Percentiles rank a stretch among this genome's conserved stretches.
Conservation (phyloP, 192 early-diverging fungal genomes). For the Rhizoclosmatium sp. region DNA sequence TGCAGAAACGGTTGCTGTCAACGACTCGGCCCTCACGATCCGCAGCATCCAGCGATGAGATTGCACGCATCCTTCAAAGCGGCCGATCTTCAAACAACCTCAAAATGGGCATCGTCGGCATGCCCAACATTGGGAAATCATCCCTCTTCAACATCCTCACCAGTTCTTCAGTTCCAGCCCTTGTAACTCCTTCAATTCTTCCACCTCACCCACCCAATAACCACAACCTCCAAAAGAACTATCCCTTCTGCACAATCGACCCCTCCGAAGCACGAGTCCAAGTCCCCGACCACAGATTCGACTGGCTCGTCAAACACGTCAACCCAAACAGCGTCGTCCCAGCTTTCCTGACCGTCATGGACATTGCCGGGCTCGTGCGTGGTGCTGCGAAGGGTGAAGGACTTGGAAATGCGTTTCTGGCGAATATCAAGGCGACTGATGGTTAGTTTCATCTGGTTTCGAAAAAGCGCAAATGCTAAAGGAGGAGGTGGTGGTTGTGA, state of each 20-base stretch:
- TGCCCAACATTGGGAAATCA: slow-evolving; percentile 93
- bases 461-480: neutral
- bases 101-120: slow-evolving; percentile 84
- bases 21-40: no score
- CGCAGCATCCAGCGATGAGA: neutral
- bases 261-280: slow-evolving; percentile 88
- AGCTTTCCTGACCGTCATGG: slow-evolving; percentile 88
- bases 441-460: slow-evolving; percentile 7
- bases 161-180: slow-evolving; percentile 47
- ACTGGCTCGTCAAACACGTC: slow-evolving; percentile 73
- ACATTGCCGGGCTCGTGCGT: slow-evolving; percentile 97
- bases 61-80: neutral
- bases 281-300: slow-evolving; percentile 90
- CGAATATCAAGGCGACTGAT: slow-evolving; percentile 75
- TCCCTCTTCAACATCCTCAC: slow-evolving; percentile 62
- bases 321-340: slow-evolving; percentile 67
- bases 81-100: slow-evolving; percentile 63
- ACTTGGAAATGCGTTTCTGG: slow-evolving; percentile 92
- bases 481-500: neutral
- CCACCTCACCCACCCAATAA: no score
- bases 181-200: slow-evolving; percentile 48
- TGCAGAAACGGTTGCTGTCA: neutral
- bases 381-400: slow-evolving; percentile 57
- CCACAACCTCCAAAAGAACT: slow-evolving; percentile 68
- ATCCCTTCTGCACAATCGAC: slow-evolving; percentile 96